A percentile compares a stretch with the other conserved stretches of the same genome.
These are phyloP conservation scores for Xylariaceae sp. DNA, from an alignment of 2,329 filamentous ascomycete species.

Conservation along the genomic window DNA sequence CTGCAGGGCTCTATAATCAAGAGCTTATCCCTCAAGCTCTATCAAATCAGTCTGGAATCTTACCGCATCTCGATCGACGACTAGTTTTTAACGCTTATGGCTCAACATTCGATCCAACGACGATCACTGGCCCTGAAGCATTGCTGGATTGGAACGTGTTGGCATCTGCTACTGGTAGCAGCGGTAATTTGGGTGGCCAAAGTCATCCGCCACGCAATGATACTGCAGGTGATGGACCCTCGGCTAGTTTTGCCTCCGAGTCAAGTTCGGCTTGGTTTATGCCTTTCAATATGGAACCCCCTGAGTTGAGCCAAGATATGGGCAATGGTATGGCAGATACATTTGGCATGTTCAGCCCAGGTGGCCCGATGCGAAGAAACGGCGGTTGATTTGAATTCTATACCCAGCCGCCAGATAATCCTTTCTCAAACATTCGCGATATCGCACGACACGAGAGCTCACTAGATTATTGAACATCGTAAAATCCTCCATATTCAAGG, in stretches of 20 bases:
- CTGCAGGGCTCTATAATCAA: conserved; percentile 43
- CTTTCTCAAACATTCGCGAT: too few relatives aligned
- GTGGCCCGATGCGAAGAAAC: conserved; percentile 22
- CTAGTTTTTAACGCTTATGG: conserved; percentile 72
- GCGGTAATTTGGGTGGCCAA: conserved; percentile 29
- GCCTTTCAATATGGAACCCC: conserved; percentile 86
- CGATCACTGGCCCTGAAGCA: conserved; percentile 35
- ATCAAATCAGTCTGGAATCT: conserved; percentile 46
- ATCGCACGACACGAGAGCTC: too few relatives aligned
- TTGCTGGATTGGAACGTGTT: conserved; percentile 46
- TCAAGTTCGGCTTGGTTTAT: conserved; percentile 78
- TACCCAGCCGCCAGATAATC: too few relatives aligned
- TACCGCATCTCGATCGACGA: conserved; percentile 71
- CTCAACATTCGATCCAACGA: conserved; percentile 44
- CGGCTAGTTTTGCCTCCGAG: conserved; percentile 34
- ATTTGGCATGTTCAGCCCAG: conserved; percentile 47
- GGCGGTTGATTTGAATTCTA: conserved; percentile 24
- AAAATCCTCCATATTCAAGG: too few relatives aligned
- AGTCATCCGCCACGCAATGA: conserved; percentile 26
- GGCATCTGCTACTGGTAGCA: conserved; percentile 29
- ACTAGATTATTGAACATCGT: too few relatives aligned
- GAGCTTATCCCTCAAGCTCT: conserved; percentile 53
- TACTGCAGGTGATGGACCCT: conserved; percentile 23
- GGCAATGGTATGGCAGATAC: conserved; percentile 43
- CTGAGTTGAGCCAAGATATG: conserved; percentile 52